Evolutionary conservation across 2,329 filamentous ascomycete species (phyloP), one percentile per base, ranked within the genome.

Genomic region (Trichoderma atrobrunneum): DNA sequence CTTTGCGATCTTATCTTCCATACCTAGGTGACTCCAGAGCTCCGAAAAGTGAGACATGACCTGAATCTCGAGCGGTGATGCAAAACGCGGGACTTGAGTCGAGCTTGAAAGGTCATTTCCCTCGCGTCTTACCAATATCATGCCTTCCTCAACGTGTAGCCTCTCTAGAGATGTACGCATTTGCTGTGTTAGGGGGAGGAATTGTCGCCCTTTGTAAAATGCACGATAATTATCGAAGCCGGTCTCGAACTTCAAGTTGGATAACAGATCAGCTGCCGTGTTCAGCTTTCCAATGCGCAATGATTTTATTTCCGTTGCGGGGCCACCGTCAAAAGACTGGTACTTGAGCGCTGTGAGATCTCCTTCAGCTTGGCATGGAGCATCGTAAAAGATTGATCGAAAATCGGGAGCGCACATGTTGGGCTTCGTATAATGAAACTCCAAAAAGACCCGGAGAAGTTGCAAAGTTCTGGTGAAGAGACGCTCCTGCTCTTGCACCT

Each of bases 31-130:
- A 57, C 89, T 88, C 86, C 96, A 97, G 28, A 99, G 83, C 73
- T 95, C 90, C 69, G 93, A 88, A 77, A 97, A 97, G 80, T 97
- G 93, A 72, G 90, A 87, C 75, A 96, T 84, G 26, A 98, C 90
- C 76, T 95, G 93, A 14, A 89, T 86, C 78, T 98, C 94, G 3
- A 98, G 87, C 43, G 83, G 87, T 74, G 84, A 90, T 61, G 84
- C 87, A 64, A 83, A 89, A 66, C 81, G 86, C 73, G 84, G 85
- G 67, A 86, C 82, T 34, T 84, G 78, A 74, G 84, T 76, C 30
- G 85, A 78, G 71, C 84, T 80, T 4, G 82, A 80, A 10, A 82
- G 79, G 0, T 81, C 78, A 16, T 86, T 84, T 24, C 87, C 84
- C 57, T 89, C 87, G 18, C 86, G 85, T 75, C 89, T 91, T 59